A percentile compares a stretch with the other conserved stretches of the same genome.
phyloP scores from a whole-genome alignment of 1,139 yeast genomes.

The Lodderomyces parapsilosis region DNA sequence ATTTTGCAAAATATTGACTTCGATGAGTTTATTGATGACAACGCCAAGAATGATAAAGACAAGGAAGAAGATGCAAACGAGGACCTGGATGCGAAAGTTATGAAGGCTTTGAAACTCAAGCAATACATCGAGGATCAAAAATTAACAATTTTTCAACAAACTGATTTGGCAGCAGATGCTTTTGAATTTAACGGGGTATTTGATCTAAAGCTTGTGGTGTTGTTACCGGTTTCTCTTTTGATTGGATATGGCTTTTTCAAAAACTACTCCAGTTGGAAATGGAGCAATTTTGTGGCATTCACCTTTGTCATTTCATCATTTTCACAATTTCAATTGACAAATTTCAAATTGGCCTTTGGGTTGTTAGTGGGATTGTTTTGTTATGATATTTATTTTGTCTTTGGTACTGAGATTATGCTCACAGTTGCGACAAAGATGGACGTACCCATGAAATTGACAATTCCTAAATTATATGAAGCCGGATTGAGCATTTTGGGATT shows the following conservation, averaged over 20 bases:
- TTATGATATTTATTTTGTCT: slow-evolving; percentile 69
- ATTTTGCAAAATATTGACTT: slow-evolving; percentile 8
- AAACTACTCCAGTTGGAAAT: slow-evolving; percentile 23
- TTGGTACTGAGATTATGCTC: slow-evolving; percentile 60
- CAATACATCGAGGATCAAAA: slow-evolving; percentile 8
- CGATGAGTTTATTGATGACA: slow-evolving; percentile 1
- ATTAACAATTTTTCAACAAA: slow-evolving; percentile 3
- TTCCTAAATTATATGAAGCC: slow-evolving; percentile 33
- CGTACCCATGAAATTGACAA: slow-evolving; percentile 53
- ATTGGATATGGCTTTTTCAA: slow-evolving; percentile 18
- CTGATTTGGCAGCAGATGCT: not conserved
- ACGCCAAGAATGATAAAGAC: slow-evolving; percentile 12
- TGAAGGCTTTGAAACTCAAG: slow-evolving; percentile 4
- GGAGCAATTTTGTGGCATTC: slow-evolving; percentile 32
- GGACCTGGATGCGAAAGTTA: not conserved
- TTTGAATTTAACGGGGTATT: slow-evolving; percentile 22
- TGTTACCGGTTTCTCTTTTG: slow-evolving; percentile 20
- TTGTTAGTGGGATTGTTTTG: slow-evolving; percentile 51
- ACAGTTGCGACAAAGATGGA: slow-evolving; percentile 58
- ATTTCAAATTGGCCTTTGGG: slow-evolving; percentile 44
- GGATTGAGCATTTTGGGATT: slow-evolving; percentile 41
- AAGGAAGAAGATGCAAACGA: not conserved
- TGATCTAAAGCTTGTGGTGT: slow-evolving; percentile 31
- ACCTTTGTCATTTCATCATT: slow-evolving; percentile 38
- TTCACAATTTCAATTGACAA: slow-evolving; percentile 27